A percentile compares a stretch with the other conserved stretches of the same genome.
These are phyloP conservation scores for Sclerospora graminicola DNA, from an alignment of 352 stramenopile genomes.

Conservation along the genomic window DNA sequence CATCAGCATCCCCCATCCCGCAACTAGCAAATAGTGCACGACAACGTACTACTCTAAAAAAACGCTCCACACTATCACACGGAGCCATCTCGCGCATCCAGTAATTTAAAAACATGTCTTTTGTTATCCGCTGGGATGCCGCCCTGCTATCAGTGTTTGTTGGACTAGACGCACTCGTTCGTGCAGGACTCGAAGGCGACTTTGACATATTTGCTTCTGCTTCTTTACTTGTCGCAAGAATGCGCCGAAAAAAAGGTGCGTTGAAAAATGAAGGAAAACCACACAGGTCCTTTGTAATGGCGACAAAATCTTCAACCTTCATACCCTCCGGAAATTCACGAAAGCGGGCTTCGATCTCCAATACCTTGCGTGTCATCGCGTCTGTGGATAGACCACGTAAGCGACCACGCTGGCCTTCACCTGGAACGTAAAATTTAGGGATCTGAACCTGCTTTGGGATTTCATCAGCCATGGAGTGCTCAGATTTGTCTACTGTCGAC, in stretches of 20 bases:
- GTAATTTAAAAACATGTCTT: conserved; percentile 88
- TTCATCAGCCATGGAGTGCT: conserved; percentile 25
- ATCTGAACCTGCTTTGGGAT: conserved; percentile 27
- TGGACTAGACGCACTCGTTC: conserved; percentile 8
- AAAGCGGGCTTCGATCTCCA: conserved; percentile 73
- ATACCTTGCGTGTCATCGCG: conserved; percentile 45
- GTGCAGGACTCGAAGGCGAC: conserved; percentile 7
- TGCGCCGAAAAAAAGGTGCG: conserved; percentile 90
- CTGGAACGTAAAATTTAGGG: conserved; percentile 61
- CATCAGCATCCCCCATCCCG: conserved; percentile 1
- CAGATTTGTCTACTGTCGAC: conserved; percentile 4
- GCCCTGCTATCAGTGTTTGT: conserved; percentile 17
- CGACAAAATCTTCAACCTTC: conserved; percentile 85
- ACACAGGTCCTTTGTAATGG: conserved; percentile 96
- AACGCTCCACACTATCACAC: conserved; percentile 93
- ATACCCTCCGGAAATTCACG: conserved; percentile 71
- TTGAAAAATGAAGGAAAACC: conserved; percentile 99
- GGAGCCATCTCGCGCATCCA: conserved; percentile 93
- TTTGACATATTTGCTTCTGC: conserved; percentile 17
- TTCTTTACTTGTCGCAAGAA: conserved; percentile 32
- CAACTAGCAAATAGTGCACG: not conserved
- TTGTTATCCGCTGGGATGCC: conserved; percentile 47
- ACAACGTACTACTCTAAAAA: conserved; percentile 90
- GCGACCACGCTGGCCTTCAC: conserved; percentile 45
- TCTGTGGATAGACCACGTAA: conserved; percentile 54